These are phyloP conservation scores for Juglanconis sp. DNA, from an alignment of 2,329 filamentous ascomycete species.

Conservation along the genomic window DNA sequence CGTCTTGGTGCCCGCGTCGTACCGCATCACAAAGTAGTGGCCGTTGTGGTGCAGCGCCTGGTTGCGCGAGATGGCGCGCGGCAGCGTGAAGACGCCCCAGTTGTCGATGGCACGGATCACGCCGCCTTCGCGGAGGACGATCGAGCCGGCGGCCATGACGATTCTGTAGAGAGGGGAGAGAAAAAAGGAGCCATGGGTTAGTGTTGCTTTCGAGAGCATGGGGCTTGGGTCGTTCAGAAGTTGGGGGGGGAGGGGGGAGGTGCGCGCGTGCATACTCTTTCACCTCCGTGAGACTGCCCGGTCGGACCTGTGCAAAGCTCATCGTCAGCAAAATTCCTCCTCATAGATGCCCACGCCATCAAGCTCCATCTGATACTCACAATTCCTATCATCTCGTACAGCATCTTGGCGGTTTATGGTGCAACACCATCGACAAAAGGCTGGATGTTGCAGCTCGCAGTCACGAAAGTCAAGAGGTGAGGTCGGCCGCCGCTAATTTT, in stretches of 20 bases:
- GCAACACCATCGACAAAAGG: conserved; percentile 10
- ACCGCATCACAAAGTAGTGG: conserved; percentile 98
- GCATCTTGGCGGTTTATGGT: conserved; percentile 55
- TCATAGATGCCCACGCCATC: too few relatives aligned
- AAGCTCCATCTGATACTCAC: conserved; percentile 50
- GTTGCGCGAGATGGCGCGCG: conserved; percentile 73
- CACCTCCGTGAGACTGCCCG: conserved; percentile 84
- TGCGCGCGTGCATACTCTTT: conserved; percentile 68
- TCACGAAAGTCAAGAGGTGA: neutral
- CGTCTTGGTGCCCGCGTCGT: conserved; percentile 71
- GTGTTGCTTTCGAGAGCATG: too few relatives aligned
- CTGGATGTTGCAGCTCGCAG: neutral
- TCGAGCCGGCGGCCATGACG: conserved; percentile 76
- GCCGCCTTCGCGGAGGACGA: conserved; percentile 79
- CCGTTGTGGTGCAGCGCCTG: conserved; percentile 80
- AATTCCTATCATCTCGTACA: conserved; percentile 97
- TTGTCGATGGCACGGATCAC: conserved; percentile 91
- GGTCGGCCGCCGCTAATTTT: neutral
- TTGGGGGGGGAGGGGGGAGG: conserved; percentile 24
- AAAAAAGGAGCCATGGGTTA: neutral
- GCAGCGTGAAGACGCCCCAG: conserved; percentile 90
- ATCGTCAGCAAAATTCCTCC: neutral
- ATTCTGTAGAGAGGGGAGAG: conserved; percentile 56
- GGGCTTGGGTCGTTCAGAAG: too few relatives aligned
- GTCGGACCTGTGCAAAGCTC: conserved; percentile 67